Conservation (phyloP, 805 yeast genomes). For the Kluyveromyces nonfermentans region DNA sequence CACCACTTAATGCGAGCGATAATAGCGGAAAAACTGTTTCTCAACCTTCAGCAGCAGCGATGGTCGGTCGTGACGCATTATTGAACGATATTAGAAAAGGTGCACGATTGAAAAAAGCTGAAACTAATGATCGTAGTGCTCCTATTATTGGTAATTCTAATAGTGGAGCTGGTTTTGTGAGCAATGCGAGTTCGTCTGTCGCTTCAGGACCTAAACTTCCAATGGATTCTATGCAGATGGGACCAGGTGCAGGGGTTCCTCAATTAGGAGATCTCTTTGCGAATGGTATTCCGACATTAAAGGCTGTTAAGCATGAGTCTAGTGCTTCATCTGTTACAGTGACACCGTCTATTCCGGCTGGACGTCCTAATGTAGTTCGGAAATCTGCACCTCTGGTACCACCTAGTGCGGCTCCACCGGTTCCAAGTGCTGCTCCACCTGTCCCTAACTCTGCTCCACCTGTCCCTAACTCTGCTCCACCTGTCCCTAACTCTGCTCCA, state of each 20-base stretch:
- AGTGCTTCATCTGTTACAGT: constrained; percentile 33
- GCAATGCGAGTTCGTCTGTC: constrained; percentile 10
- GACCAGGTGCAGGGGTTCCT: constrained; percentile 26
- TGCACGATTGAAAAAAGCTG: constrained; percentile 46
- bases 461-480: constrained; percentile 14
- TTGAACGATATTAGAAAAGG: constrained; percentile 82
- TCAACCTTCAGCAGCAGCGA: constrained; percentile 24
- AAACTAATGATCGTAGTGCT: constrained; percentile 58
- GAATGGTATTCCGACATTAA: constrained; percentile 70
- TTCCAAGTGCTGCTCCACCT: constrained; percentile 15
- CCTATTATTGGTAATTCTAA: constrained; percentile 39
- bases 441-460: constrained; percentile 17
- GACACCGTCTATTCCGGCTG: constrained; percentile 27
- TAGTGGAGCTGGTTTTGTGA: constrained; percentile 16
- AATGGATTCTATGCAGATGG: constrained; percentile 25
- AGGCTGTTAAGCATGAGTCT: constrained; percentile 31
- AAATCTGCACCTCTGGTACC: constrained; percentile 20
- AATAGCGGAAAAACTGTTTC: constrained; percentile 28
- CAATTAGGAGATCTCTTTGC: constrained; percentile 36
- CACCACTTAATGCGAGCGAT: constrained; percentile 31
- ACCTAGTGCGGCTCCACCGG: constrained; percentile 14
- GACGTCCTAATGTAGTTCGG: constrained; percentile 20
- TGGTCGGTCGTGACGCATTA: constrained; percentile 43
- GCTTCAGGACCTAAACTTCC: constrained; percentile 12
- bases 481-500: constrained; percentile 15